Evolutionary conservation across 1,284 basidiomycete genomes (phyloP), one percentile per base, ranked within the genome.

Genomic region (Mycena citricolor): DNA sequence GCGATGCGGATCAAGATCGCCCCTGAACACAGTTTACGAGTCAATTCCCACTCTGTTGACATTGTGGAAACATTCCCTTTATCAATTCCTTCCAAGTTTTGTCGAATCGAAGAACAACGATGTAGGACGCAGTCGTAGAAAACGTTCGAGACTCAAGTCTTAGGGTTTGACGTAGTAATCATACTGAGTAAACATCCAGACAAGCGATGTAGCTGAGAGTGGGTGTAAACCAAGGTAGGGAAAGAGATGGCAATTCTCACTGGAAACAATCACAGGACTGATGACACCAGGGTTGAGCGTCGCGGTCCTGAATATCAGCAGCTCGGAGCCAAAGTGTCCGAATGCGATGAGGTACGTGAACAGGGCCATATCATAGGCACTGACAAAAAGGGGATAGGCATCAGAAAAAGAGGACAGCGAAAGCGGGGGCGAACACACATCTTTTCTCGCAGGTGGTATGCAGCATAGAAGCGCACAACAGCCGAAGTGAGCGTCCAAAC

Each of bases 291-390:
- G 57, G 42, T 74, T 76, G 32, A 90, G 51, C 45, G 77, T 85
- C 40, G 88, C 82, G 4, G 90, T 87, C 47, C 83, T 79, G 69
- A 86, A 98, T 54, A 95, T 77, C 58, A 94, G 65, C 44, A 90
- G 64, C 67, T 99, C 95, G 20, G 89, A 85, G 24, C 76, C 74
- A 62, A 97, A 97, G 70, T 99, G 95, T 10, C 74, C 79, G 54
- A 94, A 87, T 1, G 93, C 94, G 56, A 97, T 82, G 49, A 90
- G 78, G 67, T 94, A 98, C 25, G 90, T 87, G 61, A 87, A 75
- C 51, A 95, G 69, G 13, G 90, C 79, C 64, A 98, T 83, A 63
- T 95, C 84, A 68, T 97, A 99, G 19, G 92, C 67, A n/a, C 93
- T 95, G 56, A n/a, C n/a, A n/a, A n/a, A 41, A 42, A 31, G 26